Evolutionary conservation across 2,329 filamentous ascomycete genomes (phyloP), one percentile per base, ranked within the genome.

Genomic region (Beauveria medogensis): DNA sequence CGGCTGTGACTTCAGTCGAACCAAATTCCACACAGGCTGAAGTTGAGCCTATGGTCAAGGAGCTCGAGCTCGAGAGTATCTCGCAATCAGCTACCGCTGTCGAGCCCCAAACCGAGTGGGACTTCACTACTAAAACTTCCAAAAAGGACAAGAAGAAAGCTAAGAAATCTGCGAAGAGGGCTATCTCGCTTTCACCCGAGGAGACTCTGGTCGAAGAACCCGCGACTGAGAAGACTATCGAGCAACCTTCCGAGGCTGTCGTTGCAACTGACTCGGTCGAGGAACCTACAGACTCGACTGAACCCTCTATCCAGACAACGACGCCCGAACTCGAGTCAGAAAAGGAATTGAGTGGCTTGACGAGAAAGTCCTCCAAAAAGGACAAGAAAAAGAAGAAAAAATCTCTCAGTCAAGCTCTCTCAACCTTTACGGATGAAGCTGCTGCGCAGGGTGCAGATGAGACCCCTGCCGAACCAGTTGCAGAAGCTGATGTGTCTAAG

Each of bases 351-450:
- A 44, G 3, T 14, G 10, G 30, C 20, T 48, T 50, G 12, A 12
- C 44, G 9, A 60, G n/a, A 16, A 43, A 44, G n/a, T 20, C 40
- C 24, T 63, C 63, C 26, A 69, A 67, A 59, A 73, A 70, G 47
- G 67, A 66, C 55, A 72, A 72, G 62, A 73, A 71, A 59, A 69
- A 70, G 61, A 71, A 68, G 60, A 72, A 70, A 60, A 72, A 37
- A 37, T 16, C 34, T 16, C 14, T 20, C 16, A 43, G 16, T 10
- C 61, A 62, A 41, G 50, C 59, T 22, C 8, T 8, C 20, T n/a
- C n/a, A 8, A 41, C 41, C 2, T 28, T 22, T 24, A 16, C 34
- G 34, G 46, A 37, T 22, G 40, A 59, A n/a, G 12, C 47, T 12
- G 18, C 37, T 10, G 14, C 10, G 6, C 16, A 30, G 8, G 14